Evolutionary conservation across 1,284 basidiomycete genomes (phyloP).

Genomic region (Leccinum pallidistipes): DNA sequence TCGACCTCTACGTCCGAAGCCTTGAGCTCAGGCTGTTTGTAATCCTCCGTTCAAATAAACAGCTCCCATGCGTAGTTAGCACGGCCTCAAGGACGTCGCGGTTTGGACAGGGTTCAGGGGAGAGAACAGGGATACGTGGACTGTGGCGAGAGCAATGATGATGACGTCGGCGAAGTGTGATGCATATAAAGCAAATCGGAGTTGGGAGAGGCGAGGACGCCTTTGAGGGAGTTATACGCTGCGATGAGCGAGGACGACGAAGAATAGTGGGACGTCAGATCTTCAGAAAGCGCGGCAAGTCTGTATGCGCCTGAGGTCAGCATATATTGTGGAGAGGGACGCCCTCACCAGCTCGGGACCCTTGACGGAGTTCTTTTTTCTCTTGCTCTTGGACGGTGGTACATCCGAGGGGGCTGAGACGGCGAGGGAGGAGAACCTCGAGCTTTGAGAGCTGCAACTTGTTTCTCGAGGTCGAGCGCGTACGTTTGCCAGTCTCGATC

Average conservation of each 20-base stretch:
- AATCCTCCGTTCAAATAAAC: too few relatives aligned
- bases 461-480: slow-evolving; percentile 30
- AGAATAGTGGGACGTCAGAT: slow-evolving; percentile 13
- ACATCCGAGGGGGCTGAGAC: slow-evolving; percentile 12
- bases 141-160: slow-evolving; percentile 18
- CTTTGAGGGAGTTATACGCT: too few relatives aligned
- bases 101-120: background rate
- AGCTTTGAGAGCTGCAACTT: slow-evolving; percentile 23
- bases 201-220: slow-evolving; percentile 1
- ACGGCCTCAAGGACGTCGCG: background rate
- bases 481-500: slow-evolving; percentile 26
- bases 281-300: slow-evolving; percentile 16
- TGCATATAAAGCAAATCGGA: slow-evolving; percentile 9
- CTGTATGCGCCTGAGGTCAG: slow-evolving; percentile 11
- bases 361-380: slow-evolving; percentile 22
- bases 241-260: too few relatives aligned
- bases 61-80: too few relatives aligned
- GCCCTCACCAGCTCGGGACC: slow-evolving; percentile 18
- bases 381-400: slow-evolving; percentile 29
- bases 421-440: slow-evolving; percentile 9
- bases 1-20: slow-evolving; percentile 18
- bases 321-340: background rate
- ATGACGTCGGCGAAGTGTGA: slow-evolving; percentile 21
- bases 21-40: slow-evolving; percentile 3
- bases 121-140: slow-evolving; percentile 27